Evolutionary conservation across 192 early-diverging fungal genomes (phyloP).

Genomic region (Podila verticillata): DNA sequence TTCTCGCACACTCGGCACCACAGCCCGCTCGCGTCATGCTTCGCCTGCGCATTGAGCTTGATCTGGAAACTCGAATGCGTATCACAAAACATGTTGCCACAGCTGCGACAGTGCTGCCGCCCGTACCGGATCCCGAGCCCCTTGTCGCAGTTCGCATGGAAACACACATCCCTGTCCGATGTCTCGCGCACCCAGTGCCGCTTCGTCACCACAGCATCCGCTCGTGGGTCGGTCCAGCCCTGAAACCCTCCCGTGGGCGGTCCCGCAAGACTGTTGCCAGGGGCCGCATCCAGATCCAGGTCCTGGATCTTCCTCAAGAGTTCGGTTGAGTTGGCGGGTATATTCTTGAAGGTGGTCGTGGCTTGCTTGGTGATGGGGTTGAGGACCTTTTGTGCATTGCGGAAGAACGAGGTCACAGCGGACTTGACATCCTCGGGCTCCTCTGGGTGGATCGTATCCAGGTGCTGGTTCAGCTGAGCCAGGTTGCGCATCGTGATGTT

Average conservation of each 20-base stretch:
- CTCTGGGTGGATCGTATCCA: conserved; percentile 60
- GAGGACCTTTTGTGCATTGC: conserved; percentile 63
- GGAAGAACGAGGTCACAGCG: conserved; percentile 57
- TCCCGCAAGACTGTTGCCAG: conserved; percentile 34
- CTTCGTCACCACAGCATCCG: conserved; percentile 58
- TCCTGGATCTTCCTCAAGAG: conserved; percentile 57
- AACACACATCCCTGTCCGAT: conserved; percentile 58
- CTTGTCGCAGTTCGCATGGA: conserved; percentile 56
- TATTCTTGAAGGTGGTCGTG: conserved; percentile 50
- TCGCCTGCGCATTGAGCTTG: conserved; percentile 66
- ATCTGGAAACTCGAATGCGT: conserved; percentile 65
- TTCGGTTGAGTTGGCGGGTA: conserved; percentile 52
- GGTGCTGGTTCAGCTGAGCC: conserved; percentile 54
- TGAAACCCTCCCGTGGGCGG: conserved; percentile 44
- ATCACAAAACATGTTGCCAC: conserved; percentile 72
- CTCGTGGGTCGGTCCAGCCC: conserved; percentile 47
- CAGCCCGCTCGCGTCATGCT: conserved; percentile 67
- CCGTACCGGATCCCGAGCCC: conserved; percentile 56
- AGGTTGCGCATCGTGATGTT: conserved; percentile 46
- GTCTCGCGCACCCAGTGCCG: conserved; percentile 66
- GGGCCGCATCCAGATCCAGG: conserved; percentile 42
- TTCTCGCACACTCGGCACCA: conserved; percentile 68
- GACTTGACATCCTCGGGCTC: conserved; percentile 61
- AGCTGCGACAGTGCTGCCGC: conserved; percentile 68
- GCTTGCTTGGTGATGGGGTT: conserved; percentile 50